Conservation (phyloP, 2,329 filamentous ascomycete genomes). For the Apiospora koreana region DNA sequence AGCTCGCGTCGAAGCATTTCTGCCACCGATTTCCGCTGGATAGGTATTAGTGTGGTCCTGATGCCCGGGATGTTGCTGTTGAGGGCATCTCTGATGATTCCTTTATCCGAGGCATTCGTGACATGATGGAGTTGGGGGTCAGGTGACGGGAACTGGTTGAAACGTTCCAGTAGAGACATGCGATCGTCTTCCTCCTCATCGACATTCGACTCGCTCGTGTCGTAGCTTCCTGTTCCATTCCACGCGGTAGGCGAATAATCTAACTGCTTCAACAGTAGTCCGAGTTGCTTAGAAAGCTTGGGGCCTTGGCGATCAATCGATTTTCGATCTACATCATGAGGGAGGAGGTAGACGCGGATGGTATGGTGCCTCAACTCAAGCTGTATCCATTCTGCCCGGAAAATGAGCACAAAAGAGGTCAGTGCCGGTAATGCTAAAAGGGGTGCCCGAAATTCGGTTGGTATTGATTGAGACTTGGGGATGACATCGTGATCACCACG, state of each 20-base stretch:
- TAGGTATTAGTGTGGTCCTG: conserved; percentile 68
- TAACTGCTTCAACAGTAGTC: conserved; percentile 50
- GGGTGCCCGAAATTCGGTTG: neutral
- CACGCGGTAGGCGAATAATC: conserved; percentile 59
- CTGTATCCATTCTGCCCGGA: conserved; percentile 42
- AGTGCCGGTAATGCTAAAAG: conserved; percentile 21
- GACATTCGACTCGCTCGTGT: neutral
- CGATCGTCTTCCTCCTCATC: conserved; percentile 33
- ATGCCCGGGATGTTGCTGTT: conserved; percentile 56
- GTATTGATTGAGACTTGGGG: neutral
- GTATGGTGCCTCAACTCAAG: conserved; percentile 38
- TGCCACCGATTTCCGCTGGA: conserved; percentile 79
- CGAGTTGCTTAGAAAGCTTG: conserved; percentile 46
- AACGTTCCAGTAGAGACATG: conserved; percentile 65
- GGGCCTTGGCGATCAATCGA: conserved; percentile 50
- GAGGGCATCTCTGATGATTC: conserved; percentile 58
- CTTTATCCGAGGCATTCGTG: conserved; percentile 48
- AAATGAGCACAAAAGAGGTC: conserved; percentile 31
- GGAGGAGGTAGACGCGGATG: conserved; percentile 62
- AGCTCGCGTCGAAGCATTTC: conserved; percentile 82
- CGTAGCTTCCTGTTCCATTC: conserved; percentile 40
- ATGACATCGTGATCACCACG: conserved; percentile 25
- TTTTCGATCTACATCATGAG: conserved; percentile 62
- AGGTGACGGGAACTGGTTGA: conserved; percentile 74
- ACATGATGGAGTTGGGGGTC: conserved; percentile 53